These are phyloP conservation scores for Yamadazyma triangularis DNA, from an alignment of 1,139 yeast species.

Conservation along the genomic window DNA sequence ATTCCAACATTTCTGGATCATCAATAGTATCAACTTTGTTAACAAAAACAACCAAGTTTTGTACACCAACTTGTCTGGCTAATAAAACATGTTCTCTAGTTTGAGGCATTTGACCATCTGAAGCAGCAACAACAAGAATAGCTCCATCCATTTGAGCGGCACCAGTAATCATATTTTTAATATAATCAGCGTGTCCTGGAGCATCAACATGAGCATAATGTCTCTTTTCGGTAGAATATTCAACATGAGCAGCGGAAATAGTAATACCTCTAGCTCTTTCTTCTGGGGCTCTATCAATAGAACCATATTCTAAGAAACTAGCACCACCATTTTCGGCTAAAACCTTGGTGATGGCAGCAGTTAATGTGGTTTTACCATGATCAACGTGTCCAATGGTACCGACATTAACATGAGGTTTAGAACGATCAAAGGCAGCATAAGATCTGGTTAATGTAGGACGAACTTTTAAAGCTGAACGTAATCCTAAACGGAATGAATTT, in stretches of 20 bases:
- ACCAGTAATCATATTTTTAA: conserved; percentile 98
- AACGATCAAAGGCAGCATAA: conserved; percentile 76
- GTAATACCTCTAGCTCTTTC: conserved; percentile 99
- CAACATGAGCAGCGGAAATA: conserved; percentile 95
- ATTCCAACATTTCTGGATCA: conserved; percentile 98
- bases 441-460: conserved; percentile 32
- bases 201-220: conserved; percentile 95
- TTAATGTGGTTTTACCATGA: conserved; percentile 97
- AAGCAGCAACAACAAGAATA: conserved; percentile 97
- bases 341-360: conserved; percentile 98
- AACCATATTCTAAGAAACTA: conserved; percentile 81
- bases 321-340: conserved; percentile 90
- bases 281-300: conserved; percentile 98
- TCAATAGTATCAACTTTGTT: conserved; percentile 97
- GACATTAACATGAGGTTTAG: conserved; percentile 93
- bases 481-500: conserved; percentile 17
- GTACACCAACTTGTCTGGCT: conserved; percentile 99
- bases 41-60: conserved; percentile 93
- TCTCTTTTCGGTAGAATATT: conserved; percentile 87
- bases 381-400: conserved; percentile 95
- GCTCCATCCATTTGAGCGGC: conserved; percentile 99
- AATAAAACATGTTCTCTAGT: conserved; percentile 97
- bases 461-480: conserved; percentile 9
- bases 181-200: conserved; percentile 99
- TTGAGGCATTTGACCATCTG: conserved; percentile 99